Conservation (phyloP, 441 rosid genomes). For the Hura crepitans region DNA sequence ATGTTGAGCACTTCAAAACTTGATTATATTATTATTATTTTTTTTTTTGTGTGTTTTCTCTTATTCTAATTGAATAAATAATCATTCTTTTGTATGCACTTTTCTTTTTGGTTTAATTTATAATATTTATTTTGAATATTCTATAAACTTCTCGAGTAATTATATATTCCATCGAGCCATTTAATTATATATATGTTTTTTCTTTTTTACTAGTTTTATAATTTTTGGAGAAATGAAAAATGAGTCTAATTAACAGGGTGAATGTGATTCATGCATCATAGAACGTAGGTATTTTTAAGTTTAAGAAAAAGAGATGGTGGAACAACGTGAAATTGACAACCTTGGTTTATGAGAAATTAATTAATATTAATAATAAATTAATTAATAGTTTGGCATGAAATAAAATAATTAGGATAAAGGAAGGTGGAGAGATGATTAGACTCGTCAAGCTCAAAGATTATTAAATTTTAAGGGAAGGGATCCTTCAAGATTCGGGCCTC, state of each 20-base stretch:
- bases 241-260: neutral
- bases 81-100: too few relatives aligned
- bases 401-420: neutral
- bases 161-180: too few relatives aligned
- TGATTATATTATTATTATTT: neutral
- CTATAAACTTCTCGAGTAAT: too few relatives aligned
- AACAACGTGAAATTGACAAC: slow-evolving; percentile 24
- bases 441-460: slow-evolving; percentile 27
- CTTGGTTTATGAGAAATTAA: slow-evolving; percentile 21
- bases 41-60: neutral
- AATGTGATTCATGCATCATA: neutral
- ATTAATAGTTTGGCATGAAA: neutral
- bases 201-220: neutral
- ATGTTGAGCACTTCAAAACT: neutral
- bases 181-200: too few relatives aligned
- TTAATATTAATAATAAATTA: slow-evolving; percentile 8
- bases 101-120: neutral
- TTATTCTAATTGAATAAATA: neutral
- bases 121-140: too few relatives aligned
- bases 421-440: slow-evolving; percentile 41
- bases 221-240: neutral
- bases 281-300: neutral
- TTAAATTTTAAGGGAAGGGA: slow-evolving; percentile 33
- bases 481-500: slow-evolving; percentile 38
- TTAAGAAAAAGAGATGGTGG: neutral